phyloP scores from a whole-genome alignment of 805 yeast species.

The Candida coleopterorum region DNA sequence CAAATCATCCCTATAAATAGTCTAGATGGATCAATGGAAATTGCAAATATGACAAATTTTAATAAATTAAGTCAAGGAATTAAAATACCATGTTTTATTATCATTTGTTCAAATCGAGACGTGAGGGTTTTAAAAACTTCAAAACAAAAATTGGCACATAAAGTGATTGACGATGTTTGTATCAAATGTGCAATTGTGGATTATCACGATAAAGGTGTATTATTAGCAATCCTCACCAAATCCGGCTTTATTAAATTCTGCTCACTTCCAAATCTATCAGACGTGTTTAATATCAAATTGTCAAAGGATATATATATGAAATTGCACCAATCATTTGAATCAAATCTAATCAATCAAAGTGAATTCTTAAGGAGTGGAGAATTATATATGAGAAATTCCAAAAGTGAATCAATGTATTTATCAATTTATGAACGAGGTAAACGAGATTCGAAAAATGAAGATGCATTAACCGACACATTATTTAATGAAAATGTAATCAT shows the following conservation, averaged over 20 bases:
- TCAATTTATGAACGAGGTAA: slow-evolving; percentile 14
- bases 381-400: slow-evolving; percentile 50
- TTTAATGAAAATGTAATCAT: slow-evolving; percentile 65
- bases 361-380: slow-evolving; percentile 49
- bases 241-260: slow-evolving; percentile 45
- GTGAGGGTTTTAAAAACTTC: slow-evolving; percentile 60
- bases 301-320: slow-evolving; percentile 25
- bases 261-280: slow-evolving; percentile 61
- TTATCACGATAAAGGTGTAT: slow-evolving; percentile 40
- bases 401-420: slow-evolving; percentile 38
- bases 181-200: slow-evolving; percentile 48
- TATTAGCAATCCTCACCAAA: slow-evolving; percentile 40
- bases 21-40: slow-evolving; percentile 57
- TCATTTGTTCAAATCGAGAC: slow-evolving; percentile 54
- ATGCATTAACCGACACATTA: slow-evolving; percentile 46
- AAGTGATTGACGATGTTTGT: slow-evolving; percentile 48
- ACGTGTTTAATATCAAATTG: slow-evolving; percentile 43
- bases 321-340: slow-evolving; percentile 18
- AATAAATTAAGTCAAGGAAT: slow-evolving; percentile 58
- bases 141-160: slow-evolving; percentile 59
- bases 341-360: slow-evolving; percentile 19
- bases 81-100: slow-evolving; percentile 55
- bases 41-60: slow-evolving; percentile 57
- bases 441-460: slow-evolving; percentile 13
- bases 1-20: slow-evolving; percentile 56